Evolutionary conservation across 75 land plant genomes (phyloP).

Genomic region (Chamaecyparis obtusa): DNA sequence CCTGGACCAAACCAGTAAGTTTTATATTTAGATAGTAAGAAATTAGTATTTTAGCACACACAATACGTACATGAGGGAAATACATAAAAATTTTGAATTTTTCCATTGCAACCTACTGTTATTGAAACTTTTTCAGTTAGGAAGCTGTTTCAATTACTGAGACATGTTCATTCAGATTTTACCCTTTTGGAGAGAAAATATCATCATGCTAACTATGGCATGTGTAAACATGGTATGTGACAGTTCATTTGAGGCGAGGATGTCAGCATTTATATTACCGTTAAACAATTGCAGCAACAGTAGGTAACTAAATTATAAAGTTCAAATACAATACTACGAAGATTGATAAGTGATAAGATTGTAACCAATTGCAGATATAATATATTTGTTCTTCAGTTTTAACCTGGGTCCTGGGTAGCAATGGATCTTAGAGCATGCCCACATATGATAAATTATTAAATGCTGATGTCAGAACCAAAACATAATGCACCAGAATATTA

Average conservation of each 20-base stretch:
- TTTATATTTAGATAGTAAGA: not conserved
- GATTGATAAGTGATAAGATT: not conserved
- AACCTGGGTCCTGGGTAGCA: not conserved
- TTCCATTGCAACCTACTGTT: not conserved
- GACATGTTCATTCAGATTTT: not conserved
- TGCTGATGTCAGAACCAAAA: not conserved
- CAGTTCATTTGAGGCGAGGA: not conserved
- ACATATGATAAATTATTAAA: not conserved
- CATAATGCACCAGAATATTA: not conserved
- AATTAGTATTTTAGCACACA: not conserved
- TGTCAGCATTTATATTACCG: not conserved
- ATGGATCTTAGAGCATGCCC: not conserved
- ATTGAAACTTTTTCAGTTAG: not conserved
- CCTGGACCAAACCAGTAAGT: not conserved
- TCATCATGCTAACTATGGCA: not conserved
- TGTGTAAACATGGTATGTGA: not conserved
- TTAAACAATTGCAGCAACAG: not conserved
- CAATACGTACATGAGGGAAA: not conserved
- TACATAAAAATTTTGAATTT: not conserved
- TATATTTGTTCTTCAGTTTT: not conserved
- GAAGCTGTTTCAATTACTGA: not conserved
- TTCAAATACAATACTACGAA: not conserved
- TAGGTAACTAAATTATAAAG: not conserved
- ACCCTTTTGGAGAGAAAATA: not conserved
- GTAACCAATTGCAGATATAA: not conserved